Percentiles rank a stretch among this genome's conserved stretches.
Conservation (phyloP, 2,329 filamentous ascomycete genomes). For the Daldinia sp. region DNA sequence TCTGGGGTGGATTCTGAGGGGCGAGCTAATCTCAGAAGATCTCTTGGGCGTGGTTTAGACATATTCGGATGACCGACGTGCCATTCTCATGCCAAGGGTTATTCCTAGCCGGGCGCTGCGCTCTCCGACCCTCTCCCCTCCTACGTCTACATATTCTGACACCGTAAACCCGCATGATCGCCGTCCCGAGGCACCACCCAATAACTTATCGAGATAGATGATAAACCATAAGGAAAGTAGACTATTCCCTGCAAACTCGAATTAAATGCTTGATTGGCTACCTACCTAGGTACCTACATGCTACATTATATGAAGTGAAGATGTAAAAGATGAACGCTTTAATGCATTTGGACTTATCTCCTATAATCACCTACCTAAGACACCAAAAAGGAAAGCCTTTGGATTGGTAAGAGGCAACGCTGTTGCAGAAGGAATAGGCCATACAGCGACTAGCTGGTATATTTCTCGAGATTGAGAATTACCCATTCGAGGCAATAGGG, state of each 20-base stretch:
- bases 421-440: not conserved
- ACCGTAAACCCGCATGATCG: conserved; percentile 37
- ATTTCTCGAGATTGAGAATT: not conserved
- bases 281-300: not conserved
- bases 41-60: conserved; percentile 4
- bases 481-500: not conserved
- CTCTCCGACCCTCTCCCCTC: conserved; percentile 23
- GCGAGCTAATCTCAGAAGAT: conserved; percentile 24
- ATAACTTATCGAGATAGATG: not conserved
- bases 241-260: not conserved
- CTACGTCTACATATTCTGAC: conserved; percentile 22
- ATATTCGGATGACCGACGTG: conserved; percentile 3
- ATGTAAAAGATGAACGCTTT: not conserved
- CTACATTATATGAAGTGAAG: not conserved
- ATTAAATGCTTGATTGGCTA: no score
- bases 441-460: not conserved
- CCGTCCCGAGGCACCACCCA: conserved; percentile 25
- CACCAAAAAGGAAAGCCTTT: not conserved
- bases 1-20: conserved; percentile 2
- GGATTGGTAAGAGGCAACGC: not conserved
- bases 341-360: no score
- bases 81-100: conserved; percentile 24
- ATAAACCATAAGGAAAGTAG: not conserved
- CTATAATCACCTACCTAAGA: no score
- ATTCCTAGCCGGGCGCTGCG: conserved; percentile 3